These are phyloP conservation scores for Boletus huronensis DNA, from an alignment of 768 basidiomycete species.

Conservation along the genomic window DNA sequence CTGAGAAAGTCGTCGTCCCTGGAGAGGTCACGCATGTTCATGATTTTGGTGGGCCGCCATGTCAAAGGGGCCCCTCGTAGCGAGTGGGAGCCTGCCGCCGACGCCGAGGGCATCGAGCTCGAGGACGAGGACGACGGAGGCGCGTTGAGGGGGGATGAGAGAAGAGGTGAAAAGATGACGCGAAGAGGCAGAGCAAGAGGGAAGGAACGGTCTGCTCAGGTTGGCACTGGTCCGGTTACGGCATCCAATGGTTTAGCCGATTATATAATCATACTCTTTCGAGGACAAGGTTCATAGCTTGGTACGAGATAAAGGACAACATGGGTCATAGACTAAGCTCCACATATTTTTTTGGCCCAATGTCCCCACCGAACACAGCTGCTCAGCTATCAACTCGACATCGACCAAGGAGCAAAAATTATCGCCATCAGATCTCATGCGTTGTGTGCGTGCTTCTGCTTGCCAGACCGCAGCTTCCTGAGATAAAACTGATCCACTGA, in stretches of 20 bases:
- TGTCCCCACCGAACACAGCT: not conserved
- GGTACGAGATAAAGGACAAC: not conserved
- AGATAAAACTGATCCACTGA: conserved; percentile 73
- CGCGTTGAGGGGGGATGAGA: conserved; percentile 14
- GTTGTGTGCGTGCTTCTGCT: conserved; percentile 85
- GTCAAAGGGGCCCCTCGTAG: conserved; percentile 31
- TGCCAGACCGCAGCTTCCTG: conserved; percentile 88
- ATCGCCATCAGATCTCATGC: conserved; percentile 27
- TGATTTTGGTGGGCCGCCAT: conserved; percentile 85
- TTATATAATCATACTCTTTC: conserved; percentile 19
- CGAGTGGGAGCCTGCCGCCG: conserved; percentile 25
- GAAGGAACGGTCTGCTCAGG: conserved; percentile 20
- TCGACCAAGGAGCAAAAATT: not conserved
- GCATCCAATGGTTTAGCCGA: conserved; percentile 17
- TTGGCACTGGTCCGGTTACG: conserved; percentile 33
- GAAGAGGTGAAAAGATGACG: conserved; percentile 26
- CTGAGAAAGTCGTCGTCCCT: conserved; percentile 90
- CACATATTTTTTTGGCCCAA: not conserved
- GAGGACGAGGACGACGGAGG: conserved; percentile 22
- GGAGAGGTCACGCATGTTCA: conserved; percentile 88
- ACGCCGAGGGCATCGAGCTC: conserved; percentile 33
- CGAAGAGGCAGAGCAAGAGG: conserved; percentile 29
- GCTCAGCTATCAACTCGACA: not conserved
- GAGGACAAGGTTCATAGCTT: conserved; percentile 5
- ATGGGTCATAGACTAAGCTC: not conserved